phyloP scores from a whole-genome alignment of 345 rosid genomes.

The Firmiana major region DNA sequence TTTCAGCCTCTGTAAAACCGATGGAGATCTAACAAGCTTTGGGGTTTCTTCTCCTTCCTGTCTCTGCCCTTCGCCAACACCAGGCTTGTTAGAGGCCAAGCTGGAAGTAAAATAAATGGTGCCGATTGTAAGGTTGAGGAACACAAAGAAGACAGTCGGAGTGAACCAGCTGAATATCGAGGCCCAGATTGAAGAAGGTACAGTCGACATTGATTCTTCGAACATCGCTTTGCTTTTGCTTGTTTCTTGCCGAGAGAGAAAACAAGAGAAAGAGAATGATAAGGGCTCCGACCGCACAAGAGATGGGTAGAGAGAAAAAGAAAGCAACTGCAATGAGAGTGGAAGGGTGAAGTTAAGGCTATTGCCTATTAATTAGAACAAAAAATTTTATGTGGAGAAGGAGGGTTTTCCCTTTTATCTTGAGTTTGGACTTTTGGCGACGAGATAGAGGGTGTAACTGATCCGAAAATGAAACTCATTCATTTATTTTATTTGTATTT shows the following conservation, averaged over 20 bases:
- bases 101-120: constrained; percentile 34
- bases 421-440: neutral
- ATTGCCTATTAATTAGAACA: no score
- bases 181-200: neutral
- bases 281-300: no score
- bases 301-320: neutral
- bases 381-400: neutral
- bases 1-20: constrained; percentile 65
- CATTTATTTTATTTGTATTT: no score
- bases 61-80: constrained; percentile 1
- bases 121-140: neutral
- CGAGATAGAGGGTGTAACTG: no score
- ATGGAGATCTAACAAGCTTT: constrained; percentile 57
- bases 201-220: neutral
- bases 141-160: neutral
- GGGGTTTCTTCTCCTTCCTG: constrained; percentile 14
- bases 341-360: no score
- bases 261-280: neutral
- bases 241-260: neutral
- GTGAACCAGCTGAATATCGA: neutral
- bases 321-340: no score
- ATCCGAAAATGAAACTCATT: no score
- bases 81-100: constrained; percentile 29
- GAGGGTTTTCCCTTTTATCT: neutral
- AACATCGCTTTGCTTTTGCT: neutral